Conservation (phyloP, 192 early-diverging fungal genomes). For the Oehlia diaphana region DNA sequence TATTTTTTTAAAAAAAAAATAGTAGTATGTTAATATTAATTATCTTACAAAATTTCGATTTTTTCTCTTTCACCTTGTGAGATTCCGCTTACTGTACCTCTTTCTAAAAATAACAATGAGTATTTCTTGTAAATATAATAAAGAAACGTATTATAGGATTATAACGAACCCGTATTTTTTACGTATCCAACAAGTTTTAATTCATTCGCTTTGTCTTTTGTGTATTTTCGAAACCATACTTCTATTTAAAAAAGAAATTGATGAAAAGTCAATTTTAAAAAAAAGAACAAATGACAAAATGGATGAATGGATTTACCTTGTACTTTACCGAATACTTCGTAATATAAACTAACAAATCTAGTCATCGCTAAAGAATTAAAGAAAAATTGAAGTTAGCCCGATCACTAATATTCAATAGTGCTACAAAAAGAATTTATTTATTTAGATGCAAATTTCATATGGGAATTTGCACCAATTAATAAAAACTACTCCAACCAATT, state of each 20-base stretch:
- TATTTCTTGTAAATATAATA: neutral
- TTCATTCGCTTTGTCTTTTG: conserved; percentile 11
- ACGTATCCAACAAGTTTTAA: conserved; percentile 23
- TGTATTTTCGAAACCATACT: conserved; percentile 25
- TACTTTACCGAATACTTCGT: no score
- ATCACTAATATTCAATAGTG: no score
- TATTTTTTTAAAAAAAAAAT: no score
- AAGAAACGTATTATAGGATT: no score
- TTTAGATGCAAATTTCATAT: no score
- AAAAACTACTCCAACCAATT: no score
- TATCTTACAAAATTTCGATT: conserved; percentile 19
- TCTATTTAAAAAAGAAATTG: neutral
- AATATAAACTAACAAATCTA: no score
- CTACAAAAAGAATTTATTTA: no score
- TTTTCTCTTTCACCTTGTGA: conserved; percentile 11
- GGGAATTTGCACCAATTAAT: no score
- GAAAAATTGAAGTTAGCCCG: no score
- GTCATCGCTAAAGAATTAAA: no score
- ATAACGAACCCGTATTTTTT: conserved; percentile 3
- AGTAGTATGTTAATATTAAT: neutral
- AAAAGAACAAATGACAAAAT: neutral
- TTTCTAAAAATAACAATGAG: neutral
- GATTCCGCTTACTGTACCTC: conserved; percentile 6
- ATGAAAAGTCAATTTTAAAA: neutral
- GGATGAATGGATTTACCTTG: no score